Base-by-base conservation (phyloP, 495 filamentous ascomycete genomes). In the Penicillium tannophilum region DNA sequence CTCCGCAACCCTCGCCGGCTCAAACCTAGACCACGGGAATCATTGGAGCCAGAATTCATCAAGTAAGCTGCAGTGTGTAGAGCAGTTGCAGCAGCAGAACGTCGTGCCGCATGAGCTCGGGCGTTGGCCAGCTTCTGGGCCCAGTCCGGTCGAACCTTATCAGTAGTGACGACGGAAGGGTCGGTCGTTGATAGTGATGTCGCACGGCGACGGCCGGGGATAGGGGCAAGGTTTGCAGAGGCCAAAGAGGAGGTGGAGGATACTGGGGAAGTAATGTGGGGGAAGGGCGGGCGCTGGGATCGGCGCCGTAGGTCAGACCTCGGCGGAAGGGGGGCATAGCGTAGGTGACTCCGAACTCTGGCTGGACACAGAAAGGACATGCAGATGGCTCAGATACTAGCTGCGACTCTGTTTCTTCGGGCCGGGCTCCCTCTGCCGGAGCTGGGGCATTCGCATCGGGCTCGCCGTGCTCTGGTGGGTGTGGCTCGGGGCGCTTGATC, bases 401-500 rank as follows among this genome's bases (percentile, higher is more conserved):
- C 56, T 87, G 79, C 9, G 87, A 84, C 64, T 89, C 79, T 7
- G 16, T 20, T 35, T 46, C 41, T 33, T 75, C 75, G 16, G 75
- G 43, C 24, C 69, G 59, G 28, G 70, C 71, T 69, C 67, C 74
- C 35, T 69, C 72, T 8, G 75, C 56, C 66, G 76, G 47, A 61
- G 73, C 63, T 65, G 79, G 43, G 59, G 76, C 61, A 72, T 84
- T 74, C 63, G 80, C 55, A 52, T 84, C 73, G 8, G 83, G 70
- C 45, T 86, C 83, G 6, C 82, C 82, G 55, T 96, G 91, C 71
- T 98, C 94, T 11, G 94, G 94, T 43, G 91, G 88, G 75, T 98
- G 94, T 14, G 94, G 94, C 65, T 98, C 94, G 9, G 93, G 91
- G 24, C 94, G 85, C 77, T 96, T 98, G 69, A 98, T 98, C 69